A percentile compares a stretch with the other conserved stretches of the same genome.
phyloP scores from a whole-genome alignment of 805 yeast genomes.

The Clavispora phyllophila region DNA sequence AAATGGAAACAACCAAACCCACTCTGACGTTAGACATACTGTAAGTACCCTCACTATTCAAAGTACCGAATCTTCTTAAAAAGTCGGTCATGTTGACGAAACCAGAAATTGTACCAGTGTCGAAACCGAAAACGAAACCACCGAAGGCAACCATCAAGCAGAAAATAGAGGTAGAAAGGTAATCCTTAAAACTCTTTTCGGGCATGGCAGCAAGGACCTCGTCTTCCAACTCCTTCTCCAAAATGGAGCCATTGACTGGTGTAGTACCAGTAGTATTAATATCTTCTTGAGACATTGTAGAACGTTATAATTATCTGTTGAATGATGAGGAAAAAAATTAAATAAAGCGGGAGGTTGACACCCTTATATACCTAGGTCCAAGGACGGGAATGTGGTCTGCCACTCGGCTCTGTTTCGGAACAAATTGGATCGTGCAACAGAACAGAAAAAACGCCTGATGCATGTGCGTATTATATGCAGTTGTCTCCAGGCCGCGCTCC shows the following conservation, averaged over 20 bases:
- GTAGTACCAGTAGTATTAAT: slow-evolving; percentile 27
- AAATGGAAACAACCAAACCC: slow-evolving; percentile 50
- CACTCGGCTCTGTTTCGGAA: slow-evolving; percentile 6
- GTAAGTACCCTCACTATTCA: slow-evolving; percentile 31
- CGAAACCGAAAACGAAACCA: slow-evolving; percentile 75
- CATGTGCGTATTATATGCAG: slow-evolving; percentile 5
- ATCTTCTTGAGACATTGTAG: slow-evolving; percentile 22
- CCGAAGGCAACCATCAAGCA: slow-evolving; percentile 64
- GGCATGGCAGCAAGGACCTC: slow-evolving; percentile 19
- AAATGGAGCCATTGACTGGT: slow-evolving; percentile 24
- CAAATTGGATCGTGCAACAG: slow-evolving; percentile 4
- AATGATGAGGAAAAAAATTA: slow-evolving; percentile 1
- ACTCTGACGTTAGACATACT: slow-evolving; percentile 41
- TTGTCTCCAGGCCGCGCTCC: slow-evolving; percentile 10
- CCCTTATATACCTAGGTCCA: slow-evolving; percentile 6
- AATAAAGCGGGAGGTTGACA: not conserved
- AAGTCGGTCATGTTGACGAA: slow-evolving; percentile 59
- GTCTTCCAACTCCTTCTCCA: slow-evolving; percentile 18
- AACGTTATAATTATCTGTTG: slow-evolving; percentile 1
- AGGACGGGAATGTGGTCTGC: not conserved
- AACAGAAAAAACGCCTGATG: slow-evolving; percentile 1
- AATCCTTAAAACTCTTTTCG: slow-evolving; percentile 28
- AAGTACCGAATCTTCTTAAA: slow-evolving; percentile 48
- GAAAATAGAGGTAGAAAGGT: slow-evolving; percentile 38
- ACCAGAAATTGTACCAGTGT: slow-evolving; percentile 73